Base-by-base conservation (phyloP, 352 stramenopile genomes). In the Pythium myriotylum region DNA sequence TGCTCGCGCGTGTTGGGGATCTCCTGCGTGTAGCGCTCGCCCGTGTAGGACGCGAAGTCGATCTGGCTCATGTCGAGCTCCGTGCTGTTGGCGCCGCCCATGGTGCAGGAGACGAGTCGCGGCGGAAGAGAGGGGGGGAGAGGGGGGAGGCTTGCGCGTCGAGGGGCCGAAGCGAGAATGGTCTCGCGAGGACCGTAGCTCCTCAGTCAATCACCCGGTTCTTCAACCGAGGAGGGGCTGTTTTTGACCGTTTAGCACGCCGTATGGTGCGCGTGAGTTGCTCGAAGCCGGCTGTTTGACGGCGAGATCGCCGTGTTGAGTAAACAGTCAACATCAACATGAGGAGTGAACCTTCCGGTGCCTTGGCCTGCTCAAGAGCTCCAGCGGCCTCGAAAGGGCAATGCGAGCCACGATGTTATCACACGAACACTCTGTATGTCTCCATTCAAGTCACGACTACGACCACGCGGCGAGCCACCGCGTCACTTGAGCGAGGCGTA, bases 41-140 rank as follows among this genome's bases (percentile, higher is more conserved):
- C 74, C 41, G 49, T 74, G 72, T 80, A 84, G 22, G 72, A 75
- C 48, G 74, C 74, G 63, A 86, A 83, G 72, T 86, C 79, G 65
- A 82, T 71, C 62, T 88, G 59, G 65, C 68, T 77, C 76, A 88
- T 84, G 42, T 64, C 55, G 43, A 51, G 43, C 37, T 50, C 62
- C 9, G 62, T 72, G 65, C 73, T 84, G 50, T 46, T 68, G 52
- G 51, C 59, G n/a, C 65, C 68, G 48, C 78, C 78, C 78, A 88
- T 59, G 52, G 32, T 54, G 19, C 46, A 27, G 46, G 23, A 7
- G n/a, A 27, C 9, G 48, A 29, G n/a, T 24, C 24, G 48, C 20
- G 33, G 16, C 12, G 22, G 46, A 33, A 20, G 19, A 33, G 16
- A 32, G 29, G 0, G 43, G 45, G 41, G 14, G 14, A n/a, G 32